Conservation (phyloP, 176 grass and related monocot genomes). For the Tillandsia fasciculata region DNA sequence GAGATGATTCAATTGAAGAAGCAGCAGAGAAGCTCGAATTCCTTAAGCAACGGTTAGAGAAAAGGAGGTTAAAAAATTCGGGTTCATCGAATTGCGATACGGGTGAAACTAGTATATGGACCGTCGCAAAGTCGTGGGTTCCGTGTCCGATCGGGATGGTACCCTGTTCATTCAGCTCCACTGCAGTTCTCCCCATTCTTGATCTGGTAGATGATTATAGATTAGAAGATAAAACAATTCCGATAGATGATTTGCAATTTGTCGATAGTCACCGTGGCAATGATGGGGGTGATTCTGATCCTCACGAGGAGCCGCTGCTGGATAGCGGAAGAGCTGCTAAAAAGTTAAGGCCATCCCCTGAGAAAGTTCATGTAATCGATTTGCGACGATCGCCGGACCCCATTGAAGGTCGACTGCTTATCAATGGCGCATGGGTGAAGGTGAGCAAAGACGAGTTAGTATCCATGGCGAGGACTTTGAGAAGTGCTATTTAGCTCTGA, state of each 20-base stretch:
- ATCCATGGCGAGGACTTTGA: slow-evolving; percentile 25
- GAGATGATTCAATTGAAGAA: slow-evolving; percentile 33
- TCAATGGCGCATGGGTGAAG: slow-evolving; percentile 50
- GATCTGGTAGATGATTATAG: slow-evolving; percentile 11
- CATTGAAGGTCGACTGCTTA: slow-evolving; percentile 40
- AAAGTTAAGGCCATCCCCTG: slow-evolving; percentile 22
- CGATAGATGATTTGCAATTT: slow-evolving; percentile 17
- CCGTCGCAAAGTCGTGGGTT: slow-evolving; percentile 52
- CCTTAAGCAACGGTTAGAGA: slow-evolving; percentile 37
- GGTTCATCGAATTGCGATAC: neutral
- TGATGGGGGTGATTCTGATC: slow-evolving; percentile 20
- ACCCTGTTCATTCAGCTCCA: slow-evolving; percentile 85
- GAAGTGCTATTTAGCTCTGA: slow-evolving; percentile 20
- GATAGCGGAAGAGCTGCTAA: slow-evolving; percentile 20
- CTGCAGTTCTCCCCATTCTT: slow-evolving; percentile 50
- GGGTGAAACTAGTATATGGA: slow-evolving; percentile 41
- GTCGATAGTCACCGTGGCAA: slow-evolving; percentile 13
- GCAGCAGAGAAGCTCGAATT: slow-evolving; percentile 34
- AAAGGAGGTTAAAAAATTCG: neutral
- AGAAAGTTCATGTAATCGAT: slow-evolving; percentile 15
- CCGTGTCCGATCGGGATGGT: slow-evolving; percentile 70
- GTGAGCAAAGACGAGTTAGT: slow-evolving; percentile 41
- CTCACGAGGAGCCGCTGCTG: slow-evolving; percentile 7
- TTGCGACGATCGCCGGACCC: slow-evolving; percentile 15
- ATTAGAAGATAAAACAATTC: slow-evolving; percentile 9